Evolutionary conservation across 495 filamentous ascomycete genomes (phyloP).

Genomic region (Mytilinidion resinicola): DNA sequence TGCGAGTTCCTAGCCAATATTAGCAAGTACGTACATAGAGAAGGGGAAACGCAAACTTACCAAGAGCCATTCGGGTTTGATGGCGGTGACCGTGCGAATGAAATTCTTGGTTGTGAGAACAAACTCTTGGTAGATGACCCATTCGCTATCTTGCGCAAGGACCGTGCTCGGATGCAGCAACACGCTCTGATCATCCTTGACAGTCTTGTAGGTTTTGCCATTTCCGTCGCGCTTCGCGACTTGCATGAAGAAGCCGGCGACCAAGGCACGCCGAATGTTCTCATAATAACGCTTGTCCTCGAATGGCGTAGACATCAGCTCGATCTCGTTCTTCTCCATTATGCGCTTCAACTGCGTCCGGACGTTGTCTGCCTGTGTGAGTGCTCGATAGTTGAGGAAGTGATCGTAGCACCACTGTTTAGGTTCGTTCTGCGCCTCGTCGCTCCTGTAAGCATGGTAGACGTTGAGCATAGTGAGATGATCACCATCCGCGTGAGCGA

Average conservation of each 20-base stretch:
- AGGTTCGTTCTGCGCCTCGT: conserved; percentile 62
- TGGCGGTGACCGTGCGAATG: conserved; percentile 53
- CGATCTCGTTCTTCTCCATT: conserved; percentile 86
- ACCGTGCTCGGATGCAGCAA: conserved; percentile 89
- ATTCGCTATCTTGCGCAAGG: conserved; percentile 77
- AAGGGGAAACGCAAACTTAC: conserved; percentile 47
- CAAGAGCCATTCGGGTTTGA: conserved; percentile 80
- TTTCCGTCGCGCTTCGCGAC: conserved; percentile 81
- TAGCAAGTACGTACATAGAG: conserved; percentile 4
- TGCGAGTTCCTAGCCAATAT: conserved; percentile 66
- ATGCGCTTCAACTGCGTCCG: conserved; percentile 84
- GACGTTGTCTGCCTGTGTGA: conserved; percentile 90
- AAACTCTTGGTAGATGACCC: conserved; percentile 98
- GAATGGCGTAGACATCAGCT: conserved; percentile 81
- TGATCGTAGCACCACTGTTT: conserved; percentile 97
- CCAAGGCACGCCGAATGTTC: conserved; percentile 91
- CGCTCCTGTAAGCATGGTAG: conserved; percentile 90
- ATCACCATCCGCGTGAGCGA: conserved; percentile 88
- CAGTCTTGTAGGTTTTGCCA: conserved; percentile 81
- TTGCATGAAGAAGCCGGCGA: conserved; percentile 99
- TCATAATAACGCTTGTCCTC: conserved; percentile 95
- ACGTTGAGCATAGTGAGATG: conserved; percentile 95
- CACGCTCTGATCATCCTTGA: conserved; percentile 90
- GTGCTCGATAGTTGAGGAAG: conserved; percentile 83
- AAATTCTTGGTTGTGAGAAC: conserved; percentile 97